Evolutionary conservation across 2,329 filamentous ascomycete species (phyloP).

Genomic region (Aspergillus intermedius): DNA sequence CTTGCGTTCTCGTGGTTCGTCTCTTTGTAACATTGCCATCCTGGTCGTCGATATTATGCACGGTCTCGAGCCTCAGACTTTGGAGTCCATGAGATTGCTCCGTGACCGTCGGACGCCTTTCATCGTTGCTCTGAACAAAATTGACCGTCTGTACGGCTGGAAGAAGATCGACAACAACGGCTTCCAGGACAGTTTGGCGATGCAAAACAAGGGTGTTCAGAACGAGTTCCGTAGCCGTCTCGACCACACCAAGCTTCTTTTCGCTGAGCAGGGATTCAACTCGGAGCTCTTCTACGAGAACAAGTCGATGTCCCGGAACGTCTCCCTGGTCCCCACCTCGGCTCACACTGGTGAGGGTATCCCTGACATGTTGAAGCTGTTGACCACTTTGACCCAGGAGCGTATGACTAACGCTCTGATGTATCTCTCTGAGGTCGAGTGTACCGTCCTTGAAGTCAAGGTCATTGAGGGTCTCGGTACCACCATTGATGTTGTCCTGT

Average conservation of each 20-base stretch:
- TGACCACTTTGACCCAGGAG: constrained; percentile 87
- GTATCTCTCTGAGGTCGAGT: constrained; percentile 97
- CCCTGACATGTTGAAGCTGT: constrained; percentile 95
- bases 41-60: constrained; percentile 99
- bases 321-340: constrained; percentile 95
- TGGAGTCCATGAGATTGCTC: constrained; percentile 93
- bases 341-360: constrained; percentile 99
- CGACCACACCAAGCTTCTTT: constrained; percentile 84
- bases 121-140: constrained; percentile 98
- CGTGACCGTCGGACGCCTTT: constrained; percentile 94
- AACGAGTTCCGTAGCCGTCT: constrained; percentile 90
- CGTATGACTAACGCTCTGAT: constrained; percentile 95
- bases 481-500: constrained; percentile 94
- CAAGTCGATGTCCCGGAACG: constrained; percentile 89
- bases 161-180: constrained; percentile 98
- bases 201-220: constrained; percentile 89
- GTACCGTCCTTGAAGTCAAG: constrained; percentile 97
- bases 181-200: constrained; percentile 81
- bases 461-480: constrained; percentile 98
- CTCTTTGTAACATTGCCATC: constrained; percentile 98
- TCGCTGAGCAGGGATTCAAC: constrained; percentile 96
- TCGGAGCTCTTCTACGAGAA: constrained; percentile 95
- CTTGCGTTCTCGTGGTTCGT: constrained; percentile 90
- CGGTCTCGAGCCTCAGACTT: constrained; percentile 91
- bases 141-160: constrained; percentile 98